Percentiles rank a stretch among this genome's conserved stretches.
Conservation (phyloP, 2,329 filamentous ascomycete genomes). For the Pseudocercospora pini-densiflorae region DNA sequence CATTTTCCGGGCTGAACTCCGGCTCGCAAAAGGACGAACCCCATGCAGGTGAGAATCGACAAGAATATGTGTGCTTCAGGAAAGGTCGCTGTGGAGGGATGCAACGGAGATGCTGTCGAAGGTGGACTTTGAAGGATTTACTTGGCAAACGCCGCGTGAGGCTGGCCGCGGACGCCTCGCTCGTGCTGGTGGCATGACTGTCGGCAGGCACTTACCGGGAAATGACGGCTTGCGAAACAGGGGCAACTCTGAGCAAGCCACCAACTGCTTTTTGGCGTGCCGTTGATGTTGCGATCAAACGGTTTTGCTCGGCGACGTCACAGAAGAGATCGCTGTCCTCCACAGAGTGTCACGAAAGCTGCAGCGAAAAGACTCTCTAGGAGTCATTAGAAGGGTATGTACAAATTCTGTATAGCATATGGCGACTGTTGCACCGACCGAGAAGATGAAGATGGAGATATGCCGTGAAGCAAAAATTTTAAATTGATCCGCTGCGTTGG, state of each 20-base stretch:
- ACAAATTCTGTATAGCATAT: neutral
- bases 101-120: neutral
- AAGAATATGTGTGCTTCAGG: neutral
- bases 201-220: neutral
- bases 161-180: neutral
- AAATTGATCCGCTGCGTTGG: neutral
- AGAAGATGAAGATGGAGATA: constrained; percentile 3
- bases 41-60: neutral
- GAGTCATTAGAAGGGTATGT: constrained; percentile 1
- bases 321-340: too few species aligned
- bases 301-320: neutral
- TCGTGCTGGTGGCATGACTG: neutral
- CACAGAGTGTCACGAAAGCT: neutral
- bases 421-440: neutral
- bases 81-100: neutral
- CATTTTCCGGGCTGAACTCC: neutral
- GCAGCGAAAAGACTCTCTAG: constrained; percentile 1
- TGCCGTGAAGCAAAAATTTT: constrained; percentile 1
- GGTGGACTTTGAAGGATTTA: neutral
- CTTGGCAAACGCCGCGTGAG: neutral
- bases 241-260: neutral
- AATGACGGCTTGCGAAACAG: neutral
- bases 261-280: neutral
- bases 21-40: neutral
- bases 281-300: neutral